Evolutionary conservation across 2,329 filamentous ascomycete species (phyloP).

Genomic region (Exophiala sp.): DNA sequence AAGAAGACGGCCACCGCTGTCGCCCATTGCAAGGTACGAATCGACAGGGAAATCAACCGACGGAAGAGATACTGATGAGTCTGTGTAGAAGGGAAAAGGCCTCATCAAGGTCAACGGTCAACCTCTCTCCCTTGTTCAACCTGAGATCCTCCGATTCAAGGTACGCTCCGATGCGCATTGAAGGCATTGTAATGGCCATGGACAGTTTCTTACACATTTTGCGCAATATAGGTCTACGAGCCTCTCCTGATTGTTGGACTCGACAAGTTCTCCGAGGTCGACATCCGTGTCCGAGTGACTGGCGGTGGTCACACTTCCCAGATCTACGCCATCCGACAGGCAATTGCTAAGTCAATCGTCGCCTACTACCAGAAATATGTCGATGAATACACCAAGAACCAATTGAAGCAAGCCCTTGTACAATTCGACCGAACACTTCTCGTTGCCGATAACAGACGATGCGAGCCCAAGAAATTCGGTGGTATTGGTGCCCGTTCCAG

Average conservation of each 20-base stretch:
- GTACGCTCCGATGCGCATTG: slow-evolving; percentile 43
- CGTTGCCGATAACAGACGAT: slow-evolving; percentile 97
- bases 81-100: slow-evolving; percentile 68
- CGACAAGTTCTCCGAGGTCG: slow-evolving; percentile 94
- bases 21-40: slow-evolving; percentile 83
- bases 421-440: slow-evolving; percentile 96
- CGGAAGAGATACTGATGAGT: slow-evolving; percentile 12
- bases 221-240: slow-evolving; percentile 76
- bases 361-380: slow-evolving; percentile 99
- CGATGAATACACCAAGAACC: slow-evolving; percentile 99
- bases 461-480: slow-evolving; percentile 94
- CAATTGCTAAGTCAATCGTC: slow-evolving; percentile 95
- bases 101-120: slow-evolving; percentile 99
- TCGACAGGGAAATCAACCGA: background rate
- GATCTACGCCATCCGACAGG: slow-evolving; percentile 97
- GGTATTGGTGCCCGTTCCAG: slow-evolving; percentile 86
- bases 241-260: slow-evolving; percentile 93
- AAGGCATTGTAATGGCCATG: background rate
- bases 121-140: slow-evolving; percentile 89
- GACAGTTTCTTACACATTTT: background rate
- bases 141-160: slow-evolving; percentile 98
- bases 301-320: slow-evolving; percentile 98
- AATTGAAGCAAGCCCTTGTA: slow-evolving; percentile 94
- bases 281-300: slow-evolving; percentile 93
- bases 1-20: slow-evolving; percentile 89